Base-by-base conservation (phyloP, 2,329 filamentous ascomycete species). In the Thielaviopsis musarum region DNA sequence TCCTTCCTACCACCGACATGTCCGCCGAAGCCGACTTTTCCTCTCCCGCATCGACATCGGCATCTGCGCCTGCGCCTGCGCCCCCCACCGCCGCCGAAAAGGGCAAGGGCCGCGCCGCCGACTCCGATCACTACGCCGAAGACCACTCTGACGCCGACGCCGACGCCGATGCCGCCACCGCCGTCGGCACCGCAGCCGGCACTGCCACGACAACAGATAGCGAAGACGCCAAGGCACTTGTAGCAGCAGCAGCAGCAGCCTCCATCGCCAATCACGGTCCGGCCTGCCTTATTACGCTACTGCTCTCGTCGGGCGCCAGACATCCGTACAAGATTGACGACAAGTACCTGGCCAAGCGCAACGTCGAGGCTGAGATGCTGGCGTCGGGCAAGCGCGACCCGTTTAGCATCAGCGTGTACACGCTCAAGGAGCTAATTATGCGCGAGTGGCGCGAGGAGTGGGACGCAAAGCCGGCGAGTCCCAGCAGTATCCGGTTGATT, bases 381-480 rank as follows among this genome's bases (percentile, higher is more conserved):
- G 77, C 79, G 61, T 69, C 71, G 26, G 83, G 82, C 34, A 76
- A 72, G 62, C 77, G 80, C 64, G 89, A 96, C 68, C 90, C 90
- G 0, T 91, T 89, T 68, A 87, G 85, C 68, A 89, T 97, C 72
- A 95, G 88, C 65, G 85, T 95, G 56, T 95, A 96, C 69, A 95
- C 88, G 2, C 74, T 97, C 64, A 96, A 96, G 72, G 90, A 96
- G 73, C 75, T 96, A 67, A 95, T 97, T 69, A 80, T 93, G 74
- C 80, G 88, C 66, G 91, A 96, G 70, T 97, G 91, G 91, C 79
- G 89, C 65, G 84, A 84, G 66, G 88, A 96, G 69, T 96, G 91
- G 91, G 91, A 95, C 67, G 74, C 83, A 17, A 84, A 87, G 67
- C 91, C 91, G 1, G 82, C 86, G 26, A 93, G 88, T 67, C 91